Percentiles rank a stretch among this genome's conserved stretches.
These are phyloP conservation scores for Colletotrichum limetticola DNA, from an alignment of 2,329 filamentous ascomycete genomes.

Conservation along the genomic window DNA sequence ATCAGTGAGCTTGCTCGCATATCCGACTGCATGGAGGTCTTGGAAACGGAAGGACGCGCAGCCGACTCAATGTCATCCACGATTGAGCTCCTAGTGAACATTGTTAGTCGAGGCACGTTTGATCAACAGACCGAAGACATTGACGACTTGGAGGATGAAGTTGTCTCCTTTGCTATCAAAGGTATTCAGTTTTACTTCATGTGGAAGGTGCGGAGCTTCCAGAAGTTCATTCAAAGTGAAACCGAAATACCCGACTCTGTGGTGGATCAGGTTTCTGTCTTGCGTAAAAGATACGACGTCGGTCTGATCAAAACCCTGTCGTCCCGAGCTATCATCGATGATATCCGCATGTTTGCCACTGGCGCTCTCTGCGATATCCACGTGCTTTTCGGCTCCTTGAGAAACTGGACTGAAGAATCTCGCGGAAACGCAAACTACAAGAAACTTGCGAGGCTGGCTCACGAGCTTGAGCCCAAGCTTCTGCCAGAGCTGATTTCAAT, in stretches of 20 bases:
- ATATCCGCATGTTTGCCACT: conserved; percentile 79
- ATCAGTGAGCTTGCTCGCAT: conserved; percentile 84
- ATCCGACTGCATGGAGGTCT: conserved; percentile 78
- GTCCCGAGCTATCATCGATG: conserved; percentile 76
- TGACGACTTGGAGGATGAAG: conserved; percentile 81
- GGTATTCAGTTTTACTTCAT: conserved; percentile 90
- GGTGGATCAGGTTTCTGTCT: conserved; percentile 68
- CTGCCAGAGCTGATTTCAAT: conserved; percentile 79
- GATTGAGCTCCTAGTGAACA: conserved; percentile 76
- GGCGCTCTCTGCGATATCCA: conserved; percentile 85
- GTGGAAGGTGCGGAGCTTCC: conserved; percentile 82
- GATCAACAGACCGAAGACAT: conserved; percentile 75
- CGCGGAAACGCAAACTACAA: conserved; percentile 30
- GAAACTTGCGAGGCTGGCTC: conserved; percentile 69
- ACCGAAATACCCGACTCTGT: conserved; percentile 66
- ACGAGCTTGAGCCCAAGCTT: conserved; percentile 72
- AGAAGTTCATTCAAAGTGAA: conserved; percentile 64
- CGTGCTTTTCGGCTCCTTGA: conserved; percentile 80
- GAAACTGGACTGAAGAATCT: conserved; percentile 59
- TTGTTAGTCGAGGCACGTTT: conserved; percentile 79
- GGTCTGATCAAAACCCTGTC: conserved; percentile 76
- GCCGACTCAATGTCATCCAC: conserved; percentile 60
- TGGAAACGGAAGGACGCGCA: conserved; percentile 72
- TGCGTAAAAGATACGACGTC: conserved; percentile 67
- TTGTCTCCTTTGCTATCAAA: conserved; percentile 81